Evolutionary conservation across 805 yeast species (phyloP).

Genomic region (Cyberlindnera mrakii): DNA sequence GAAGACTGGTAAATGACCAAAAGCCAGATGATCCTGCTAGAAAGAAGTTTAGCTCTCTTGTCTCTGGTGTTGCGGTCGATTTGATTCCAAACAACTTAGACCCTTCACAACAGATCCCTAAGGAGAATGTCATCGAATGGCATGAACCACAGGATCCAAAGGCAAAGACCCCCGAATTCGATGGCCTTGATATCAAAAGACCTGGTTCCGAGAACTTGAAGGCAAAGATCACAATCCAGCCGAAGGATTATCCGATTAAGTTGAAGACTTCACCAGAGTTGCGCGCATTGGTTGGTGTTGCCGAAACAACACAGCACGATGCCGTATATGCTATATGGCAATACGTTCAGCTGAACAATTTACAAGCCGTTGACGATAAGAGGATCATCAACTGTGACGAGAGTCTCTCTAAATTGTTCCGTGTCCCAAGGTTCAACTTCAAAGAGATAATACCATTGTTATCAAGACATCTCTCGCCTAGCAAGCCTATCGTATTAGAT

Average conservation of each 20-base stretch:
- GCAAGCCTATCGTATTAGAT: constrained; percentile 72
- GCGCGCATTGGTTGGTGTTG: constrained; percentile 64
- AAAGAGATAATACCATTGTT: constrained; percentile 67
- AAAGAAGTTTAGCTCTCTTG: constrained; percentile 68
- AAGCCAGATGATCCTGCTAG: constrained; percentile 42
- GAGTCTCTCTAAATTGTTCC: constrained; percentile 37
- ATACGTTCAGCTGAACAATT: constrained; percentile 61
- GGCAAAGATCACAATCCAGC: constrained; percentile 72
- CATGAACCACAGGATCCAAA: constrained; percentile 51
- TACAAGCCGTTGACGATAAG: constrained; percentile 53
- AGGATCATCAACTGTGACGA: constrained; percentile 47
- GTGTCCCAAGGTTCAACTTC: constrained; percentile 51
- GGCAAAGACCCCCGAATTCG: constrained; percentile 53
- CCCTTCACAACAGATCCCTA: constrained; percentile 4
- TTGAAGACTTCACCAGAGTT: constrained; percentile 60
- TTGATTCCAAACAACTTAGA: constrained; percentile 29
- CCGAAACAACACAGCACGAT: constrained; percentile 82
- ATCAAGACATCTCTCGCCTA: constrained; percentile 63
- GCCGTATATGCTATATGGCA: constrained; percentile 77
- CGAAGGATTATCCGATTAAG: constrained; percentile 67
- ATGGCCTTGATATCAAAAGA: constrained; percentile 85
- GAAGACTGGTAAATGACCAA: constrained; percentile 56
- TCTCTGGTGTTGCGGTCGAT: constrained; percentile 83
- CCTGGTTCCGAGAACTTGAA: constrained; percentile 61
- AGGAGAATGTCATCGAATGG: constrained; percentile 71